Evolutionary conservation across 768 basidiomycete genomes (phyloP), one percentile per base, ranked within the genome.

Genomic region (Boletus pseudopeckii): DNA sequence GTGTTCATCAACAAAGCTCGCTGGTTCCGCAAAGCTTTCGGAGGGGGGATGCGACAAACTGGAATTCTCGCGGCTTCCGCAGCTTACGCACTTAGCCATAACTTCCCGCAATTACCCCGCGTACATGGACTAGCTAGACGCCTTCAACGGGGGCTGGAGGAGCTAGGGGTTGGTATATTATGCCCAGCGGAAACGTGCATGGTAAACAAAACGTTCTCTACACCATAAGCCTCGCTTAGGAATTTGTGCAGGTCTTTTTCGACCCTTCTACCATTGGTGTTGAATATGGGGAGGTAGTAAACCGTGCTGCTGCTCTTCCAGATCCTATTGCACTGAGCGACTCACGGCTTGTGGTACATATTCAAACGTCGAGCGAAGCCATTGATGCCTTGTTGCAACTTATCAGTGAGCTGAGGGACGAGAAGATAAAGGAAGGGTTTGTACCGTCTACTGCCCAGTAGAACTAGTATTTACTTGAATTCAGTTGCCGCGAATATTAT

Each of bases 41-140:
- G 96, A 46, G 95, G 92, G 37, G 93, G 92, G 36, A 92, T 98
- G 85, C 81, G 97, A 33, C 96, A 99, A 72, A 92, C 85, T 17
- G 95, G 96, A 49, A 74, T 88, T 43, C 78, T 98, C 42, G 84
- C 91, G 8, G 92, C 85, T 5, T 83, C 83, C 9, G 92, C 90
- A 10, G 90, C 92, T 17, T 94, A 90, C 64, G 91, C 92, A 13
- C 75, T 98, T 44, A 85, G 85, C 8, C 71, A 92, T 72, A 88
- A 95, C 69, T 91, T 97, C 67, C 80, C 88, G 0, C 78, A 83
- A 57, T 75, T 98, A 37, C 75, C 79, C 7, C 76, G 70, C 5
- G 92, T 94, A 2, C 95, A 98, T 64, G 74, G 72, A 1, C 80
- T 95, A n/a, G 74, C 94, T 0, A 80, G 75, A 55, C 79, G 76